A percentile compares a stretch with the other conserved stretches of the same genome.
phyloP scores from a whole-genome alignment of 2,329 filamentous ascomycete species.

The Cylindrodendrum hubeiense region DNA sequence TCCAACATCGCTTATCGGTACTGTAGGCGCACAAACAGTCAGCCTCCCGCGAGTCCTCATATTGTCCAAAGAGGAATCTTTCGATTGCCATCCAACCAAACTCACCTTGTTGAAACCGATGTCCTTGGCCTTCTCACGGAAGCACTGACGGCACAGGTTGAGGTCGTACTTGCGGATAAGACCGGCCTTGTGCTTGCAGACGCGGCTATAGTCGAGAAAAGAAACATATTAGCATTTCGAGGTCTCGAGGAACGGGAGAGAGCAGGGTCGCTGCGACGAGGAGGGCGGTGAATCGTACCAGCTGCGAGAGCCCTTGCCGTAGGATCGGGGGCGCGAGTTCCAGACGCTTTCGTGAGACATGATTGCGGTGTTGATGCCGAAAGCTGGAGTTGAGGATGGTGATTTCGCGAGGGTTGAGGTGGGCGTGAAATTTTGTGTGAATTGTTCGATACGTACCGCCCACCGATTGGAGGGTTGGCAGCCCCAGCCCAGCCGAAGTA shows the following conservation, averaged over 20 bases:
- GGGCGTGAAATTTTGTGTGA: slow-evolving; percentile 57
- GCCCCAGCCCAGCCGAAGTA: slow-evolving; percentile 48
- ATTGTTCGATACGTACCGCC: slow-evolving; percentile 46
- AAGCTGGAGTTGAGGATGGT: slow-evolving; percentile 47
- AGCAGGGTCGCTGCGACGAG: slow-evolving; percentile 5
- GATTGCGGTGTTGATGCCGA: slow-evolving; percentile 57
- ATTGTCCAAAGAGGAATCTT: not conserved
- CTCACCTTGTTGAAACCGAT: slow-evolving; percentile 80
- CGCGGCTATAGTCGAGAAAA: slow-evolving; percentile 60
- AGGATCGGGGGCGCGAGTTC: slow-evolving; percentile 97
- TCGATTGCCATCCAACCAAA: slow-evolving; percentile 11
- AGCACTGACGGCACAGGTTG: slow-evolving; percentile 86
- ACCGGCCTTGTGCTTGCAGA: slow-evolving; percentile 95
- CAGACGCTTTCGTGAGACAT: slow-evolving; percentile 94
- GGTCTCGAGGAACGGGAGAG: not conserved
- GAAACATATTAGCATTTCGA: slow-evolving; percentile 47
- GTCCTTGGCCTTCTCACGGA: slow-evolving; percentile 79
- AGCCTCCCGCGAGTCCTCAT: slow-evolving; percentile 22
- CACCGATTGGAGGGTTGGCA: slow-evolving; percentile 53
- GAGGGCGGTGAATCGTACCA: slow-evolving; percentile 75
- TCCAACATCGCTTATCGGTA: slow-evolving; percentile 53
- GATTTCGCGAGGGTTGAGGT: slow-evolving; percentile 51
- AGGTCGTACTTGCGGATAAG: slow-evolving; percentile 99
- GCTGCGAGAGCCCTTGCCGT: slow-evolving; percentile 94
- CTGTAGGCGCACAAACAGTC: slow-evolving; percentile 40